Conservation (phyloP, 257 asterid genomes). For the Solanum chiquidenum region DNA sequence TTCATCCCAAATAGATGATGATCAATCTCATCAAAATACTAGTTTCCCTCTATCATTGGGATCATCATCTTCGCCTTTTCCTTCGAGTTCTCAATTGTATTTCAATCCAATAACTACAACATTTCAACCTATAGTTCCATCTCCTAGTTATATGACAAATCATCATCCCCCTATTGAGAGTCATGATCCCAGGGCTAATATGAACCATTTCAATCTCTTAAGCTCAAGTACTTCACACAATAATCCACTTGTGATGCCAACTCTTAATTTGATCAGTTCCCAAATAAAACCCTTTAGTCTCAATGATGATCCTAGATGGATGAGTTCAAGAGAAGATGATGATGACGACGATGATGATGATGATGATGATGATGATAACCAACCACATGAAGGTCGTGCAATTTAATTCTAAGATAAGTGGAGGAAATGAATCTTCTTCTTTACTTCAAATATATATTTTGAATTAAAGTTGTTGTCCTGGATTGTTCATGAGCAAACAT, state of each 20-base stretch:
- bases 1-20: slow-evolving; percentile 19
- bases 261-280: slow-evolving; percentile 38
- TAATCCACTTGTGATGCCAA: slow-evolving; percentile 27
- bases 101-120: slow-evolving; percentile 18
- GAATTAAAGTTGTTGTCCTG: background rate
- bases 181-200: slow-evolving; percentile 19
- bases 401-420: background rate
- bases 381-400: background rate
- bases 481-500: background rate
- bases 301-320: background rate
- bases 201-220: slow-evolving; percentile 22
- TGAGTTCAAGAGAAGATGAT: background rate
- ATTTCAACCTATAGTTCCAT: slow-evolving; percentile 5
- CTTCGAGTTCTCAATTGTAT: slow-evolving; percentile 26
- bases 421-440: background rate
- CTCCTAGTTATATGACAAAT: slow-evolving; percentile 13
- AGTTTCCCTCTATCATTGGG: slow-evolving; percentile 3
- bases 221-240: slow-evolving; percentile 15
- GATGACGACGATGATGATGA: background rate
- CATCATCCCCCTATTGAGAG: slow-evolving; percentile 12
- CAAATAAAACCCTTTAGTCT: slow-evolving; percentile 3
- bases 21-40: background rate
- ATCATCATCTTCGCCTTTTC: background rate
- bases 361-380: background rate
- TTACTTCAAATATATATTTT: background rate